These are phyloP conservation scores for Sarocladium oryzae DNA, from an alignment of 2,329 filamentous ascomycete genomes.

Conservation along the genomic window DNA sequence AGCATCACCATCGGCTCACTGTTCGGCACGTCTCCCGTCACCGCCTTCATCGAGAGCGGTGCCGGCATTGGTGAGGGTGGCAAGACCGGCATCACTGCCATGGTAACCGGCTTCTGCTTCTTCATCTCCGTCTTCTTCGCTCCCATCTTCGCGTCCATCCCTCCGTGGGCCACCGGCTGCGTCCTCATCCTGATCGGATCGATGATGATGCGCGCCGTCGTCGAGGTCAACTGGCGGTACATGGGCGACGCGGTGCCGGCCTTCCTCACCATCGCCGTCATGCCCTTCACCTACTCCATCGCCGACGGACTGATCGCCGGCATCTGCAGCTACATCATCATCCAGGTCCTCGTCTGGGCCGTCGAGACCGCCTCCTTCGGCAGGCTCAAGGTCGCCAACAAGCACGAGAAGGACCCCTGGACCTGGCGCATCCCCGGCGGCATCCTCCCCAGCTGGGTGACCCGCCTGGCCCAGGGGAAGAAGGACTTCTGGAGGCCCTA, in stretches of 20 bases:
- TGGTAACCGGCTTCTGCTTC: conserved; percentile 59
- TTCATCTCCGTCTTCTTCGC: conserved; percentile 63
- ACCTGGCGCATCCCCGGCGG: conserved; percentile 66
- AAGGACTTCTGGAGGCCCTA: conserved; percentile 55
- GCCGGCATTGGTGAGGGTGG: conserved; percentile 66
- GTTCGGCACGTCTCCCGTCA: conserved; percentile 60
- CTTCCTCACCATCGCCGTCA: conserved; percentile 70
- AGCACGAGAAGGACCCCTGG: conserved; percentile 67
- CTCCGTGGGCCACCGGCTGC: conserved; percentile 69
- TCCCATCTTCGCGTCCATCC: conserved; percentile 64
- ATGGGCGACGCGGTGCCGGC: conserved; percentile 72
- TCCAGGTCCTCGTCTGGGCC: conserved; percentile 61
- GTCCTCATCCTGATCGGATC: conserved; percentile 72
- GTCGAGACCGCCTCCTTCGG: conserved; percentile 57
- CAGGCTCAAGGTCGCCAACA: conserved; percentile 61
- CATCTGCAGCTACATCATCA: conserved; percentile 62
- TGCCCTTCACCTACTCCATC: conserved; percentile 80
- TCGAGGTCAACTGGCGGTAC: conserved; percentile 78
- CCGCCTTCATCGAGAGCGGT: conserved; percentile 63
- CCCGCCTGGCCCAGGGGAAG: conserved; percentile 52
- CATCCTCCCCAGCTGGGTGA: conserved; percentile 61
- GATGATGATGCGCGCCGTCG: conserved; percentile 69
- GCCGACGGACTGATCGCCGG: conserved; percentile 75
- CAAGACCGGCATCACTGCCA: conserved; percentile 60
- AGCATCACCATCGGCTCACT: conserved; percentile 61